A percentile compares a stretch with the other conserved stretches of the same genome.
phyloP scores from a whole-genome alignment of 371 early-diverging fungal genomes.

The Mortierella sp. region DNA sequence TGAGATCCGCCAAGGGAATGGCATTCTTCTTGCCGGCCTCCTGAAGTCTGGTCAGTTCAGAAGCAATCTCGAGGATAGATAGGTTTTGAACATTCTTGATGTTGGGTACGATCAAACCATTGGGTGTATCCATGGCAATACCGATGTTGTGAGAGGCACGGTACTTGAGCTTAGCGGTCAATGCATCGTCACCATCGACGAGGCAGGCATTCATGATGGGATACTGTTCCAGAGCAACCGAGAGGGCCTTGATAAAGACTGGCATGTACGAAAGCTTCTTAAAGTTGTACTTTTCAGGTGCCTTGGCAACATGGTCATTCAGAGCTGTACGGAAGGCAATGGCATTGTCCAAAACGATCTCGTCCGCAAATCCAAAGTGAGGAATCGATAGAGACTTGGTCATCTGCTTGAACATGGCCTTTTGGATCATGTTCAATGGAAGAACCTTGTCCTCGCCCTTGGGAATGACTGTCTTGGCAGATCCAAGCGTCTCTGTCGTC shows the following conservation, averaged over 20 bases:
- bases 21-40: constrained; percentile 75
- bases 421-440: constrained; percentile 85
- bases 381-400: constrained; percentile 92
- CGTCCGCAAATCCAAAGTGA: constrained; percentile 95
- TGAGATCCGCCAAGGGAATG: constrained; percentile 76
- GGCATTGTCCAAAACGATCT: constrained; percentile 80
- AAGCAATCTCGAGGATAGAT: constrained; percentile 92
- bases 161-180: constrained; percentile 72
- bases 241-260: constrained; percentile 93
- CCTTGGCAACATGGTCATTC: constrained; percentile 67
- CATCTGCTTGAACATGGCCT: constrained; percentile 98
- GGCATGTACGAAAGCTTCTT: constrained; percentile 94
- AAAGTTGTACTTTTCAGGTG: constrained; percentile 59
- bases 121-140: constrained; percentile 96
- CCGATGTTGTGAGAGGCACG: constrained; percentile 91
- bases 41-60: constrained; percentile 83
- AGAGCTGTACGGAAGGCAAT: constrained; percentile 73
- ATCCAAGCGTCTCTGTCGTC: constrained; percentile 26
- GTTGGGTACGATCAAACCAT: constrained; percentile 94
- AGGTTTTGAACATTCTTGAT: constrained; percentile 91
- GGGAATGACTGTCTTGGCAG: constrained; percentile 28
- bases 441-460: constrained; percentile 58
- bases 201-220: constrained; percentile 92
- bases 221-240: constrained; percentile 82
- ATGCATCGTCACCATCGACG: constrained; percentile 57